A percentile compares a stretch with the other conserved stretches of the same genome.
These are phyloP conservation scores for Echinosophora koreensis DNA, from an alignment of 306 rosid genomes.

Conservation along the genomic window DNA sequence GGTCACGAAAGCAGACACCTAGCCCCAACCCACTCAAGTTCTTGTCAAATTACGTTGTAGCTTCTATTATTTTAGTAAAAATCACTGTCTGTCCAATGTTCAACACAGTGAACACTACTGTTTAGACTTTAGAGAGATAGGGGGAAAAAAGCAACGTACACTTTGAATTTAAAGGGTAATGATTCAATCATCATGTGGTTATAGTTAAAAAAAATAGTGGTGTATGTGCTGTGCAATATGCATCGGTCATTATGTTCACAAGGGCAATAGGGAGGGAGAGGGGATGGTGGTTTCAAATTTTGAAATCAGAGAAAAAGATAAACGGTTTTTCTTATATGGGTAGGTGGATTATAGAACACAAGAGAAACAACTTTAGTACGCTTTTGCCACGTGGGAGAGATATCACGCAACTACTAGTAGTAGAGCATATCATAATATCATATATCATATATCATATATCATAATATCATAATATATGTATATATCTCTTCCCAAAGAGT, in stretches of 20 bases:
- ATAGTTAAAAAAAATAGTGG: conserved; percentile 39
- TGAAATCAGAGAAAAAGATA: conserved; percentile 63
- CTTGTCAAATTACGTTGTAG: conserved; percentile 31
- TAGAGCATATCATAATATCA: conserved; percentile 35
- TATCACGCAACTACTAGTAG: conserved; percentile 47
- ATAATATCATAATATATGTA: too few species aligned
- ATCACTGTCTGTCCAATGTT: conserved; percentile 38
- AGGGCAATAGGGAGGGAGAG: conserved; percentile 50
- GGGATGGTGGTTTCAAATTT: conserved; percentile 77
- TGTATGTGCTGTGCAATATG: conserved; percentile 49
- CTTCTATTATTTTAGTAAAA: conserved; percentile 47
- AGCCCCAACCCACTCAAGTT: conserved; percentile 48
- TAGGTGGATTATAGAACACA: conserved; percentile 52
- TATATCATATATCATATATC: too few species aligned
- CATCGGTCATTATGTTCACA: conserved; percentile 50
- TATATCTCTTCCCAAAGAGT: conserved; percentile 39
- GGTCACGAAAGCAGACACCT: conserved; percentile 43
- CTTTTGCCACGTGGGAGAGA: conserved; percentile 65
- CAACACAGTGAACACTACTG: conserved; percentile 30
- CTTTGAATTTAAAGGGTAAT: conserved; percentile 76
- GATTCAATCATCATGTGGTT: conserved; percentile 65
- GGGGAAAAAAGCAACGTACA: conserved; percentile 36
- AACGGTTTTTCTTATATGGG: conserved; percentile 42
- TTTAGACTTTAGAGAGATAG: conserved; percentile 27
- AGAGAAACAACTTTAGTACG: conserved; percentile 54